Evolutionary conservation across 2,329 filamentous ascomycete genomes (phyloP).

Genomic region (Pseudogymnoascus sp.): DNA sequence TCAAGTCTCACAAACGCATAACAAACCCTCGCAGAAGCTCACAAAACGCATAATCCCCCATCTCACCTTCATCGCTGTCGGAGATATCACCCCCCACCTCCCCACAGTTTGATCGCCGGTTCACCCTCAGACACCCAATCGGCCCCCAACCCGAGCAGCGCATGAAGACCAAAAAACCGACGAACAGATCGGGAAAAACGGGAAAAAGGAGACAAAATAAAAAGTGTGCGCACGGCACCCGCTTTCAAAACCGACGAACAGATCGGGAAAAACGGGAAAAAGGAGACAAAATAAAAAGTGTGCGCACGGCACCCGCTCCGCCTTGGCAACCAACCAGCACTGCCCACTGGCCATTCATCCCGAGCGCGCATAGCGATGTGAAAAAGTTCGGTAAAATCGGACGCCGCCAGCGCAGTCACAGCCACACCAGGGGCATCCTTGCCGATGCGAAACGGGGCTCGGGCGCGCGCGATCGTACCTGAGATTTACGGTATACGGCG

Average conservation of each 20-base stretch:
- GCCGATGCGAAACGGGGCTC: conserved; percentile 1
- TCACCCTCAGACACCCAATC: neutral
- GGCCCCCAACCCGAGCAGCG: neutral
- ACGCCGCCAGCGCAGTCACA: neutral
- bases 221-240: neutral
- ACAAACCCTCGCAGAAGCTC: neutral
- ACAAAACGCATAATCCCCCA: conserved; percentile 4
- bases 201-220: neutral
- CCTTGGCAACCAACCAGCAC: neutral
- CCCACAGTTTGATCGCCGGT: neutral
- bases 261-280: too few relatives aligned
- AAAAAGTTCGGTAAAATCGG: neutral
- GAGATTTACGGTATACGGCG: conserved; percentile 2
- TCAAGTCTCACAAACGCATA: neutral
- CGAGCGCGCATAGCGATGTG: too few relatives aligned
- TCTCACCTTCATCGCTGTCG: neutral
- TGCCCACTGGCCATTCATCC: too few relatives aligned
- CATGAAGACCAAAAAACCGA: neutral
- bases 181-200: neutral
- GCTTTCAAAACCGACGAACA: too few relatives aligned
- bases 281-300: neutral
- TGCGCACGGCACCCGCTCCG: neutral
- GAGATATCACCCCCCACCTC: neutral
- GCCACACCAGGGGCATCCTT: neutral
- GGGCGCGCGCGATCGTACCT: neutral